Percentiles rank a stretch among this genome's conserved stretches.
These are phyloP conservation scores for Agrocybe chaxingu DNA, from an alignment of 768 basidiomycete species.

Conservation along the genomic window DNA sequence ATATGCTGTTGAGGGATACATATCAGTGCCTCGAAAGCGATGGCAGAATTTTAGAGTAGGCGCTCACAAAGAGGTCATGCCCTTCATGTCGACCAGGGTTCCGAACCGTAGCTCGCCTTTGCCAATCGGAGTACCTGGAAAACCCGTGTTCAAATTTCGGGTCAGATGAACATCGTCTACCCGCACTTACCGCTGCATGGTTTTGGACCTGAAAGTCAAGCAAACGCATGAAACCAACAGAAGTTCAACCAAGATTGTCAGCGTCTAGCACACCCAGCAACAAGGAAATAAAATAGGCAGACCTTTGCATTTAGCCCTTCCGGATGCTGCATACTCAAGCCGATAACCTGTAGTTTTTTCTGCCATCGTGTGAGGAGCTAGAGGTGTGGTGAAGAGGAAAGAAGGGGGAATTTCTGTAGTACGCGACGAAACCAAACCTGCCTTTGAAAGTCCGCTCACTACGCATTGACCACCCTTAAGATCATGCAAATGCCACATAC, in stretches of 20 bases:
- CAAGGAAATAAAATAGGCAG: conserved; percentile 19
- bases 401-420: conserved; percentile 20
- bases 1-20: conserved; percentile 42
- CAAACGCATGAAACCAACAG: conserved; percentile 21
- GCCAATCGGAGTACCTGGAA: conserved; percentile 59
- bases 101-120: conserved; percentile 79
- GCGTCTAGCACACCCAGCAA: conserved; percentile 6
- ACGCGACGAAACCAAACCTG: conserved; percentile 28
- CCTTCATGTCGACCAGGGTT: conserved; percentile 69
- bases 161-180: neutral
- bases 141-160: conserved; percentile 12
- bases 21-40: neutral
- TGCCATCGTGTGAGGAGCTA: conserved; percentile 28
- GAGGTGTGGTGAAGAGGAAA: conserved; percentile 21
- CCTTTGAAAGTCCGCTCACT: conserved; percentile 45
- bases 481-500: conserved; percentile 11
- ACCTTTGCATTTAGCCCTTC: conserved; percentile 81
- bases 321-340: conserved; percentile 69
- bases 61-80: conserved; percentile 63
- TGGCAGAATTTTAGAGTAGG: conserved; percentile 10
- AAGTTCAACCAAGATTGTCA: conserved; percentile 11
- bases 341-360: conserved; percentile 67
- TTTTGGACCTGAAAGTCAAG: conserved; percentile 57
- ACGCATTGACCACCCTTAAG: conserved; percentile 41
- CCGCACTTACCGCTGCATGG: conserved; percentile 62